A percentile compares a stretch with the other conserved stretches of the same genome.
These are phyloP conservation scores for Saccharomyces paradoxus DNA, from an alignment of 805 yeast genomes.

Conservation along the genomic window DNA sequence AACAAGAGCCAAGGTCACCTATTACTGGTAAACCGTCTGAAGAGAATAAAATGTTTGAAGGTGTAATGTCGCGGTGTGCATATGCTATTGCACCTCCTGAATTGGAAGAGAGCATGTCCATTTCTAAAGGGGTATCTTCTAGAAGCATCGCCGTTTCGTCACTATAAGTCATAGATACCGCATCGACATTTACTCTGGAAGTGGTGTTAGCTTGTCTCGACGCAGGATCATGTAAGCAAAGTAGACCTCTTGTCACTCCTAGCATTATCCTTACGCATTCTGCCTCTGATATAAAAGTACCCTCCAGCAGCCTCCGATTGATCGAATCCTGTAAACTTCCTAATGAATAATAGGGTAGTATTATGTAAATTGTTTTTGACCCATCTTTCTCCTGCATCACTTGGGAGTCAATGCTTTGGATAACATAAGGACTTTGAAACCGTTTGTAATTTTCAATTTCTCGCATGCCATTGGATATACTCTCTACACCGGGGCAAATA, in stretches of 20 bases:
- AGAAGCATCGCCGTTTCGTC: slow-evolving; percentile 21
- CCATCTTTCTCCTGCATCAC: slow-evolving; percentile 73
- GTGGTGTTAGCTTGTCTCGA: slow-evolving; percentile 10
- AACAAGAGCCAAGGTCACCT: slow-evolving; percentile 77
- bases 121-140: slow-evolving; percentile 16
- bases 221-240: slow-evolving; percentile 52
- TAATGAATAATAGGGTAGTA: slow-evolving; percentile 66
- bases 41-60: slow-evolving; percentile 78
- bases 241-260: slow-evolving; percentile 68
- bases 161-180: slow-evolving; percentile 15
- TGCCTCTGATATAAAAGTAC: slow-evolving; percentile 45
- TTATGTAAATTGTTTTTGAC: slow-evolving; percentile 64
- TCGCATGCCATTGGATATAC: slow-evolving; percentile 61
- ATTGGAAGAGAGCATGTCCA: slow-evolving; percentile 5
- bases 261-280: slow-evolving; percentile 56
- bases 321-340: slow-evolving; percentile 81
- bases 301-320: slow-evolving; percentile 51
- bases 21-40: slow-evolving; percentile 69
- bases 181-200: slow-evolving; percentile 7
- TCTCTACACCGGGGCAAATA: slow-evolving; percentile 66
- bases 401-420: slow-evolving; percentile 61
- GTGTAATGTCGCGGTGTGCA: slow-evolving; percentile 84
- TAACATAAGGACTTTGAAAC: slow-evolving; percentile 60
- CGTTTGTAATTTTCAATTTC: slow-evolving; percentile 72
- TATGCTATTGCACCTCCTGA: slow-evolving; percentile 29